phyloP scores from a whole-genome alignment of 768 basidiomycete species.

The Mycena rosella region DNA sequence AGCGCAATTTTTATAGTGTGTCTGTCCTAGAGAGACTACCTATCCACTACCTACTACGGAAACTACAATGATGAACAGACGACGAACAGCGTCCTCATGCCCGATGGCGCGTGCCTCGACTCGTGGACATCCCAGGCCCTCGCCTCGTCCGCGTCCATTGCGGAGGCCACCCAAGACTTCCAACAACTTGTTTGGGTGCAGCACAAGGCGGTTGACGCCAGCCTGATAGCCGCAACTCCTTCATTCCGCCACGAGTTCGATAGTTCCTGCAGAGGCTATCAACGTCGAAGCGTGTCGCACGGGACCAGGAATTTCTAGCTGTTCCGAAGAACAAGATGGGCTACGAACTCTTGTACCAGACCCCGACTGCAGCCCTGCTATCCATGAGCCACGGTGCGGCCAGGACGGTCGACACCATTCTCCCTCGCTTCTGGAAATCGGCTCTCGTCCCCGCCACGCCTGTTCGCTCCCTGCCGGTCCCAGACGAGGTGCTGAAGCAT shows the following conservation, averaged over 20 bases:
- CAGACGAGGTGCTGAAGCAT: constrained; percentile 63
- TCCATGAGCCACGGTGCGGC: constrained; percentile 58
- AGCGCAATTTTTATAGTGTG: no score
- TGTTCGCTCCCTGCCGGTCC: constrained; percentile 66
- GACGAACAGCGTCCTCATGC: constrained; percentile 61
- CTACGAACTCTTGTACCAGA: constrained; percentile 58
- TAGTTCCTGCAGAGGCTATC: constrained; percentile 47
- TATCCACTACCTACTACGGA: constrained; percentile 67
- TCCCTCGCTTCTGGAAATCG: constrained; percentile 82
- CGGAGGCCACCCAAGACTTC: constrained; percentile 40
- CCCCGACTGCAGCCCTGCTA: constrained; percentile 61
- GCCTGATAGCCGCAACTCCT: constrained; percentile 51
- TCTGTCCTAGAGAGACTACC: no score
- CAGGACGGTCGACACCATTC: constrained; percentile 64
- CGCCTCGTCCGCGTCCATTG: constrained; percentile 45
- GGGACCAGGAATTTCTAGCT: constrained; percentile 31
- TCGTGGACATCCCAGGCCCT: constrained; percentile 44
- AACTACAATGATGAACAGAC: constrained; percentile 59
- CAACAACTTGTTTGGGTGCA: constrained; percentile 73
- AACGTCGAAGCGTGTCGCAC: constrained; percentile 14
- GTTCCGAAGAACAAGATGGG: constrained; percentile 31
- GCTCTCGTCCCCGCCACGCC: constrained; percentile 69
- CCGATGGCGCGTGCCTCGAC: constrained; percentile 56
- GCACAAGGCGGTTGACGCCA: constrained; percentile 62
- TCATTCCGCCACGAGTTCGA: constrained; percentile 49